These are phyloP conservation scores for Aspergillus vadensis DNA, from an alignment of 2,329 filamentous ascomycete genomes.

Conservation along the genomic window DNA sequence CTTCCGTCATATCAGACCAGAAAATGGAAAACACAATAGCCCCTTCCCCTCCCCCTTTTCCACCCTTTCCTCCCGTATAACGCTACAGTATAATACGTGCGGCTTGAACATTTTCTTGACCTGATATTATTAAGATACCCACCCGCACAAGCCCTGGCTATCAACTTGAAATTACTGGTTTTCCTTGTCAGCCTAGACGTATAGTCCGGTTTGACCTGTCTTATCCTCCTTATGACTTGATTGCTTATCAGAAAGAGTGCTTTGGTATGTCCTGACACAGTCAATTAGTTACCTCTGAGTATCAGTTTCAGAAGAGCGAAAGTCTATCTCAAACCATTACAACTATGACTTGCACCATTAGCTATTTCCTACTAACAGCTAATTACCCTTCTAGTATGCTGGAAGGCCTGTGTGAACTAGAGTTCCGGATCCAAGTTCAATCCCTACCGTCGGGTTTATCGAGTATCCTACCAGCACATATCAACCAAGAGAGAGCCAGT, in stretches of 20 bases:
- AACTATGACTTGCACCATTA: not conserved
- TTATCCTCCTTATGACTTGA: not conserved
- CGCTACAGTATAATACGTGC: not conserved
- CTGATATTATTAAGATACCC: not conserved
- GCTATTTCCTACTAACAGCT: not conserved
- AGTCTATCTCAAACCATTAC: not conserved
- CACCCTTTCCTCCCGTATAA: not conserved
- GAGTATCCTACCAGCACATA: not conserved
- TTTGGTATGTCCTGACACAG: not conserved
- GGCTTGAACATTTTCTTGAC: too few relatives aligned
- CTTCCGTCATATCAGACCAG: not conserved
- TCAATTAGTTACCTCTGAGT: not conserved
- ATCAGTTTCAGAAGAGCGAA: not conserved
- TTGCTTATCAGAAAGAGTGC: not conserved
- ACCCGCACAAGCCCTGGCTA: not conserved
- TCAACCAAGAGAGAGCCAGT: not conserved
- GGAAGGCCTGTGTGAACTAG: not conserved
- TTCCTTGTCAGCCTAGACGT: not conserved
- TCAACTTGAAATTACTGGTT: not conserved
- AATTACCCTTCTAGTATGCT: not conserved
- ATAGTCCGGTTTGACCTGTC: not conserved
- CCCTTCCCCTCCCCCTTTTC: not conserved
- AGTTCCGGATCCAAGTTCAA: not conserved
- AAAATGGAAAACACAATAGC: not conserved
- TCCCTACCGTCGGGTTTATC: not conserved